Percentiles rank a stretch among this genome's conserved stretches.
These are phyloP conservation scores for Aulographum hederae DNA, from an alignment of 2,329 filamentous ascomycete species.

Conservation along the genomic window DNA sequence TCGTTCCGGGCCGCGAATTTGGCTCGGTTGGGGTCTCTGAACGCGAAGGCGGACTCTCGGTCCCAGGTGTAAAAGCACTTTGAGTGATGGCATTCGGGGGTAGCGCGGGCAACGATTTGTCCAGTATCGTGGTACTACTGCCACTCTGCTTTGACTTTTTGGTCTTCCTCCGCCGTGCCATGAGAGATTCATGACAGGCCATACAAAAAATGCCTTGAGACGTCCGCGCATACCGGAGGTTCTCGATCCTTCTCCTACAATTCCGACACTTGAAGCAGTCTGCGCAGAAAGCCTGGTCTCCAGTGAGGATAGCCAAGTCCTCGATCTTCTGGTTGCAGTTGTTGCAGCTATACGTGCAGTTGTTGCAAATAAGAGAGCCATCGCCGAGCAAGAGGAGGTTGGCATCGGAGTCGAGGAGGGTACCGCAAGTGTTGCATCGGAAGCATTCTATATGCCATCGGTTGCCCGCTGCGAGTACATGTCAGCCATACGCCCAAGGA, in stretches of 20 bases:
- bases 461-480: conserved; percentile 52
- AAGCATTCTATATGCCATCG: conserved; percentile 99
- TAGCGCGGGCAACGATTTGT: conserved; percentile 85
- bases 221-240: conserved; percentile 88
- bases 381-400: conserved; percentile 94
- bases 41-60: conserved; percentile 39
- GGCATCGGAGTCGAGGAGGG: conserved; percentile 91
- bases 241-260: conserved; percentile 98
- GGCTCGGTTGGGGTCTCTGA: conserved; percentile 48
- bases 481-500: conserved; percentile 10
- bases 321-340: conserved; percentile 97
- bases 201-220: conserved; percentile 99
- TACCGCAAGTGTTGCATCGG: conserved; percentile 87
- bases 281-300: conserved; percentile 93
- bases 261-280: conserved; percentile 95
- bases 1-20: no score
- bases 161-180: conserved; percentile 81
- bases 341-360: conserved; percentile 97
- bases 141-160: conserved; percentile 34
- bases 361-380: conserved; percentile 96
- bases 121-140: conserved; percentile 43
- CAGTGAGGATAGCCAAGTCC: conserved; percentile 89
- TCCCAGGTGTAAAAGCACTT: conserved; percentile 36
- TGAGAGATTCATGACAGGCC: conserved; percentile 92
- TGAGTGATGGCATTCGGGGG: conserved; percentile 55